A percentile compares a stretch with the other conserved stretches of the same genome.
These are phyloP conservation scores for Akanthomyces muscarius DNA, from an alignment of 2,329 filamentous ascomycete genomes.

Conservation along the genomic window DNA sequence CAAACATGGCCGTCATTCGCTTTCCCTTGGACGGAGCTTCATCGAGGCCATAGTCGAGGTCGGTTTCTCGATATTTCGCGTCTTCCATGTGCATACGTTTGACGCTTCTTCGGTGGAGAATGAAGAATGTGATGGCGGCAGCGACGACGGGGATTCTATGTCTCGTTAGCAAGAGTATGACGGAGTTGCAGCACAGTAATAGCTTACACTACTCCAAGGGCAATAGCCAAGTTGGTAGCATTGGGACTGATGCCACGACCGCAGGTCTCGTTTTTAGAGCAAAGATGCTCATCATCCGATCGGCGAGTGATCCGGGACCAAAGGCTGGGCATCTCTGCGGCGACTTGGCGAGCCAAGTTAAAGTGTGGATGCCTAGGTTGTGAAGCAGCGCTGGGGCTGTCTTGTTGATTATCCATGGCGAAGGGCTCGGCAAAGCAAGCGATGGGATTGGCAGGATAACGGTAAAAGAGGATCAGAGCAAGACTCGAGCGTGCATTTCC, in stretches of 20 bases:
- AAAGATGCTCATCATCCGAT: constrained; percentile 3
- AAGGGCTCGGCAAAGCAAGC: constrained; percentile 3
- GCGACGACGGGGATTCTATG: constrained; percentile 69
- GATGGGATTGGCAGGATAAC: background rate
- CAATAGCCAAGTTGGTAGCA: constrained; percentile 62
- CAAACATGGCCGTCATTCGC: constrained; percentile 32
- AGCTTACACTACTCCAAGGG: constrained; percentile 67
- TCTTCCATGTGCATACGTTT: constrained; percentile 73
- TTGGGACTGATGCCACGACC: constrained; percentile 55
- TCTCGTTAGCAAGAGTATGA: constrained; percentile 21
- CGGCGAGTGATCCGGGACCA: constrained; percentile 12
- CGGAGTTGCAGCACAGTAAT: background rate
- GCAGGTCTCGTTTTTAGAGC: constrained; percentile 42
- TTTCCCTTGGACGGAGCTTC: constrained; percentile 38
- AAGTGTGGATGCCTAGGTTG: constrained; percentile 8
- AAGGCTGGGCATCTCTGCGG: constrained; percentile 6
- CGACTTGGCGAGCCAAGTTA: constrained; percentile 10
- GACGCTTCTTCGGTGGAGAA: constrained; percentile 74
- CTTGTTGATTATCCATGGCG: constrained; percentile 11
- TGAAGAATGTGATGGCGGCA: constrained; percentile 64
- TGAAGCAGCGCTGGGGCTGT: constrained; percentile 5
- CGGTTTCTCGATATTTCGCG: constrained; percentile 79
- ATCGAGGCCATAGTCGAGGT: constrained; percentile 84
- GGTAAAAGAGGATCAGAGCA: background rate
- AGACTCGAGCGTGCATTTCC: constrained; percentile 10